Conservation (phyloP, 2,329 filamentous ascomycete species). For the Trichoderma sp. region DNA sequence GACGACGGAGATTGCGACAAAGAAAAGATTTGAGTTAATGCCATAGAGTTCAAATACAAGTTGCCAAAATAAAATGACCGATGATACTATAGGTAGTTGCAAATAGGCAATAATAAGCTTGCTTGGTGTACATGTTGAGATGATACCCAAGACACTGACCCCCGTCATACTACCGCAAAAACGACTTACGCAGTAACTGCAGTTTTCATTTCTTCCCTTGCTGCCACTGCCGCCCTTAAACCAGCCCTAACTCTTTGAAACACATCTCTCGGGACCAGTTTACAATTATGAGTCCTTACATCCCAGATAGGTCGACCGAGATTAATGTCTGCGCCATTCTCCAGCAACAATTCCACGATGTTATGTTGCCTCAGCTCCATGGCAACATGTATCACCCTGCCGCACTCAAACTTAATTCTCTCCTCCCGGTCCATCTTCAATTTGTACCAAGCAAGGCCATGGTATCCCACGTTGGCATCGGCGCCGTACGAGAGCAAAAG, state of each 20-base stretch:
- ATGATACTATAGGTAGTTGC: neutral
- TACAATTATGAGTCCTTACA: neutral
- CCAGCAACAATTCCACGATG: neutral
- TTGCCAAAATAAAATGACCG: neutral
- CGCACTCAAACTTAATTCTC: neutral
- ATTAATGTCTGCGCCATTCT: neutral
- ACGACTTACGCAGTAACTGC: neutral
- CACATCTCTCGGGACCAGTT: neutral
- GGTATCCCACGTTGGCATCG: neutral
- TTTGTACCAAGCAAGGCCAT: neutral
- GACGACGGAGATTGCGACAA: neutral
- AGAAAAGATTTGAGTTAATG: neutral
- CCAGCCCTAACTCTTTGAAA: neutral
- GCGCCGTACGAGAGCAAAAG: neutral
- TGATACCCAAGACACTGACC: neutral
- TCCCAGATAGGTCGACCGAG: neutral
- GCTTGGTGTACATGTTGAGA: neutral
- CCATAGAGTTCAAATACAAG: neutral
- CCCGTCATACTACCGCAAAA: neutral
- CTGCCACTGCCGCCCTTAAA: neutral
- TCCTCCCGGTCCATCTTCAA: neutral
- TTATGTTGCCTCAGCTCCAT: neutral
- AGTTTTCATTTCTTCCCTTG: neutral
- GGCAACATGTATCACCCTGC: neutral
- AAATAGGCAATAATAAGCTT: neutral